These are phyloP conservation scores for Pseudevernia furfuracea DNA, from an alignment of 495 filamentous ascomycete species.

Conservation along the genomic window DNA sequence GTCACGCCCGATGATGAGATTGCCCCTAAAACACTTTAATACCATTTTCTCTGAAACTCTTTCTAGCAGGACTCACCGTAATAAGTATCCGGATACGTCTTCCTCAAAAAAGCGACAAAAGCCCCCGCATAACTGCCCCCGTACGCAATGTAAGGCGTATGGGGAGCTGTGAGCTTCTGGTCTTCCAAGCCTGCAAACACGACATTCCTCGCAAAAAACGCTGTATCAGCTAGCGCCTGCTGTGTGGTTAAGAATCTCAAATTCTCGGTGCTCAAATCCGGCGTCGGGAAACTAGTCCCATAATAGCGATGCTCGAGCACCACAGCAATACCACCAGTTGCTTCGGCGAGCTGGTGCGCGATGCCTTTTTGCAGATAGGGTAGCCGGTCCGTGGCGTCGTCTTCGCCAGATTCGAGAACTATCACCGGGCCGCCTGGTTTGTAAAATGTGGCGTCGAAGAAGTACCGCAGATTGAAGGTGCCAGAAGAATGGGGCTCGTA, in stretches of 20 bases:
- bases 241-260: slow-evolving; percentile 70
- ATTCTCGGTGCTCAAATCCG: slow-evolving; percentile 53
- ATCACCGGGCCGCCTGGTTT: slow-evolving; percentile 64
- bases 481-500: slow-evolving; percentile 61
- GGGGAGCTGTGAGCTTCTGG: slow-evolving; percentile 48
- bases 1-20: slow-evolving; percentile 67
- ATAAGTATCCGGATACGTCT: slow-evolving; percentile 60
- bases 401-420: slow-evolving; percentile 61
- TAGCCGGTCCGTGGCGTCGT: slow-evolving; percentile 46
- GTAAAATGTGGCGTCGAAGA: slow-evolving; percentile 62
- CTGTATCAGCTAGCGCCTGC: slow-evolving; percentile 64
- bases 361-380: slow-evolving; percentile 65
- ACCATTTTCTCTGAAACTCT: background rate
- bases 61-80: slow-evolving; percentile 38
- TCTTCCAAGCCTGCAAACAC: slow-evolving; percentile 58
- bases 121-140: slow-evolving; percentile 70
- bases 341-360: slow-evolving; percentile 50
- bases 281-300: slow-evolving; percentile 51
- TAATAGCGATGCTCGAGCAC: slow-evolving; percentile 74
- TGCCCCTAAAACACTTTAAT: slow-evolving; percentile 31
- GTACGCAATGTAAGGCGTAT: slow-evolving; percentile 59
- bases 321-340: slow-evolving; percentile 62
- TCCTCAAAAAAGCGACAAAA: slow-evolving; percentile 62
- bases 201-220: slow-evolving; percentile 62
- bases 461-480: slow-evolving; percentile 59